A percentile compares a stretch with the other conserved stretches of the same genome.
Conservation (phyloP, 306 rosid genomes). For the Quercus suber region DNA sequence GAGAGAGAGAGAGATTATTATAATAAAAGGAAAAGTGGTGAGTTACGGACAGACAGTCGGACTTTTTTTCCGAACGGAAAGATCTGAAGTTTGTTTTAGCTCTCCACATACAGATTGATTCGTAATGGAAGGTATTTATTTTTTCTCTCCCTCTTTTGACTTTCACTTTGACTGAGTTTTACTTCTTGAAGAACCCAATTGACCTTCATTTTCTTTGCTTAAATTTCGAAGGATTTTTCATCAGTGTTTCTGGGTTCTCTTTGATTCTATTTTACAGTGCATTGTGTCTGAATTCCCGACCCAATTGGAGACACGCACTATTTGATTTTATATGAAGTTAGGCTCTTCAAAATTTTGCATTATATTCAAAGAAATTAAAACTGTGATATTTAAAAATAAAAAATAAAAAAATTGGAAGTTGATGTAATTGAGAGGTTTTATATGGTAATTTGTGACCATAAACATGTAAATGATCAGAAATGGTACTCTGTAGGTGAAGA, state of each 20-base stretch:
- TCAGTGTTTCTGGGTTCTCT: constrained; percentile 14
- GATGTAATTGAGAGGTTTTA: too few species aligned
- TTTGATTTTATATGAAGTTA: too few species aligned
- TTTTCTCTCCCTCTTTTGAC: constrained; percentile 34
- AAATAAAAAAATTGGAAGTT: too few species aligned
- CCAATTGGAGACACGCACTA: background rate
- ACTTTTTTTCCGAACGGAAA: constrained; percentile 14
- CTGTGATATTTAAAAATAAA: too few species aligned
- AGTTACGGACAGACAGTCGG: background rate
- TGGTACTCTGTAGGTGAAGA: background rate
- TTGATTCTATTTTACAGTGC: constrained; percentile 11
- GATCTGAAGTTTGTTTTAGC: constrained; percentile 36
- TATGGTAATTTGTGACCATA: too few species aligned
- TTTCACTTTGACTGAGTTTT: constrained; percentile 28
- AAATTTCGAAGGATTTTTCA: background rate
- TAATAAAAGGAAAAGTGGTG: background rate
- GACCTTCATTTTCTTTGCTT: background rate
- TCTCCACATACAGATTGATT: constrained; percentile 5
- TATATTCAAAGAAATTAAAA: too few species aligned
- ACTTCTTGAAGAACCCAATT: background rate
- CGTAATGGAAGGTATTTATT: constrained; percentile 43
- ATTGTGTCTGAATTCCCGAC: constrained; percentile 7
- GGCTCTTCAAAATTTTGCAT: too few species aligned
- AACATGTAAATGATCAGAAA: background rate
- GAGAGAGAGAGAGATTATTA: background rate